Percentiles rank a stretch among this genome's conserved stretches.
Conservation (phyloP, 2,329 filamentous ascomycete genomes). For the Colletotrichum caudatum region DNA sequence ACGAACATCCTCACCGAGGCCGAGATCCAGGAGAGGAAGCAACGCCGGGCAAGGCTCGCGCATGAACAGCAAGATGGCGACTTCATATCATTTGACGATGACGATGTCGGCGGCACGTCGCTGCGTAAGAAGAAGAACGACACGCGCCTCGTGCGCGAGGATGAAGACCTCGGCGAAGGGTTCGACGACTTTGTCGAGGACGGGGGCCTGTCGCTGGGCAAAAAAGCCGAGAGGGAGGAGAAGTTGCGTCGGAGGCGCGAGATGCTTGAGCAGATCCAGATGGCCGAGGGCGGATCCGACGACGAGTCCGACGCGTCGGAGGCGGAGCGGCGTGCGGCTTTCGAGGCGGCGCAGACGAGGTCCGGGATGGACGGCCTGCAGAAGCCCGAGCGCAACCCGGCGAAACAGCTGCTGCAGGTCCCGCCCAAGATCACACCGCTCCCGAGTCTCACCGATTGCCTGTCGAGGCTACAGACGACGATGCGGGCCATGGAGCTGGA, state of each 20-base stretch:
- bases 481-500: conserved; percentile 73
- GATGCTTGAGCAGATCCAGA: conserved; percentile 86
- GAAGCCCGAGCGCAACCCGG: conserved; percentile 57
- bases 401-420: conserved; percentile 62
- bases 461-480: conserved; percentile 72
- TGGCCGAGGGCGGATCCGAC: conserved; percentile 76
- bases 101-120: conserved; percentile 56
- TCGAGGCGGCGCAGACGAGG: conserved; percentile 87
- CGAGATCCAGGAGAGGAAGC: conserved; percentile 51
- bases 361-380: conserved; percentile 84
- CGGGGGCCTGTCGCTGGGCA: conserved; percentile 81
- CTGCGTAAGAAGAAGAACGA: conserved; percentile 62
- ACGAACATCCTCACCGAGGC: conserved; percentile 56
- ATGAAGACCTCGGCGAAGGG: conserved; percentile 92
- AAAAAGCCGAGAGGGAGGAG: conserved; percentile 81
- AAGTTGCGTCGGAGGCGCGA: conserved; percentile 75
- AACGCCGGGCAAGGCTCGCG: conserved; percentile 84
- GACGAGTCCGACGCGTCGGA: conserved; percentile 77
- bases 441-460: conserved; percentile 76
- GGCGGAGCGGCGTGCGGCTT: conserved; percentile 80
- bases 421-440: conserved; percentile 82
- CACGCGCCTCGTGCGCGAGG: conserved; percentile 82
- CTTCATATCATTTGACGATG: conserved; percentile 73
- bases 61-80: conserved; percentile 69
- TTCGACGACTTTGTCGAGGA: conserved; percentile 94